phyloP scores from a whole-genome alignment of 2,329 filamentous ascomycete genomes.

The Aspergillus ustus region DNA sequence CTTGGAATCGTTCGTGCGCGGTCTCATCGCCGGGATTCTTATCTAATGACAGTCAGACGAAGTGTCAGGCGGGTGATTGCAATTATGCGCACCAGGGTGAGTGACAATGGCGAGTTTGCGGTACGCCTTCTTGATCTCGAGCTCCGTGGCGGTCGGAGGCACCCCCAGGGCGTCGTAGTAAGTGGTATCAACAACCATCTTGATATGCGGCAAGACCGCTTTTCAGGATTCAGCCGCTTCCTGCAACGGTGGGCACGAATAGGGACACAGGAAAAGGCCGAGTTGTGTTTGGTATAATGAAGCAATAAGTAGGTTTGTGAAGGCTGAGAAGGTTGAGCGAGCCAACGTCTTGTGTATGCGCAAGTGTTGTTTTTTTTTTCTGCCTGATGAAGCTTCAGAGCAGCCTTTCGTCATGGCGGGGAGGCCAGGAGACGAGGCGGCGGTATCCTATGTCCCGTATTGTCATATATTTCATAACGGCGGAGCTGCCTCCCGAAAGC shows the following conservation, averaged over 20 bases:
- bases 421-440: conserved; percentile 2
- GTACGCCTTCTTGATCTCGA: conserved; percentile 97
- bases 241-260: not conserved
- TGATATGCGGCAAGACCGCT: conserved; percentile 28
- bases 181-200: conserved; percentile 84
- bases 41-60: conserved; percentile 58
- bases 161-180: conserved; percentile 91
- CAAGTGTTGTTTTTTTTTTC: conserved; percentile 26
- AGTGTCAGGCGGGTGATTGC: not conserved
- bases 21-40: conserved; percentile 97
- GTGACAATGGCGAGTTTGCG: conserved; percentile 92
- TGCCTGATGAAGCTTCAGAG: conserved; percentile 27
- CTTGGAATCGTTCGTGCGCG: conserved; percentile 92
- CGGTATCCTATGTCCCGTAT: conserved; percentile 5
- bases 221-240: conserved; percentile 1
- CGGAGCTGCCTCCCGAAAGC: not conserved
- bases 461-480: conserved; percentile 10
- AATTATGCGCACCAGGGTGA: conserved; percentile 70
- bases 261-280: not conserved
- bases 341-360: conserved; percentile 1
- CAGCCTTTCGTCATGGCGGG: conserved; percentile 34
- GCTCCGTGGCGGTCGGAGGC: conserved; percentile 79
- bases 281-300: not conserved
- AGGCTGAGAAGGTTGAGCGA: not conserved
- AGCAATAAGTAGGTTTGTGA: not conserved